A percentile compares a stretch with the other conserved stretches of the same genome.
Evolutionary conservation across 345 rosid species (phyloP).

Genomic region (Citrus mangshanensis): DNA sequence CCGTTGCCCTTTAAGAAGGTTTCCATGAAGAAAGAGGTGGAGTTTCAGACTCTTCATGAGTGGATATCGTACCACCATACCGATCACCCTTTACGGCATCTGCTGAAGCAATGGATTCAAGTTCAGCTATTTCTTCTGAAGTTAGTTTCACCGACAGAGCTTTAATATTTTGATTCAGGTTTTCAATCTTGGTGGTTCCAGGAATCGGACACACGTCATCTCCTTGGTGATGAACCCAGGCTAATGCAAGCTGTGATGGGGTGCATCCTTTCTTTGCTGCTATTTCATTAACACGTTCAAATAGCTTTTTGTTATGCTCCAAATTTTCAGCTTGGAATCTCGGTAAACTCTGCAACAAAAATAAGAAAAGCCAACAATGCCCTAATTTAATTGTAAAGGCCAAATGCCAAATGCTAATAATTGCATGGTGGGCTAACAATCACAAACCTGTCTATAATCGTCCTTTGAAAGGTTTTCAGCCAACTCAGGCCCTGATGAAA

Average conservation of each 20-base stretch:
- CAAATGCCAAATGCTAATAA: not conserved
- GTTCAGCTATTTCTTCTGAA: conserved; percentile 23
- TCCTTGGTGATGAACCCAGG: conserved; percentile 75
- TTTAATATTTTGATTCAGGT: conserved; percentile 31
- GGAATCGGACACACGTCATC: conserved; percentile 67
- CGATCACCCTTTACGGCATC: conserved; percentile 24
- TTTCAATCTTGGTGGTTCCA: conserved; percentile 56
- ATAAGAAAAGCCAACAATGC: too few species aligned
- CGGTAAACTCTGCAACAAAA: too few species aligned
- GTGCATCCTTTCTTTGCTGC: conserved; percentile 52
- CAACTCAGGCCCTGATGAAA: conserved; percentile 51
- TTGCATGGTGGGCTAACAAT: not conserved
- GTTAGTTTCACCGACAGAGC: conserved; percentile 20
- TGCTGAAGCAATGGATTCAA: conserved; percentile 25
- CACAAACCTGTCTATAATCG: conserved; percentile 45
- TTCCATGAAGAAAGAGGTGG: conserved; percentile 63
- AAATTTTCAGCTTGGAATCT: conserved; percentile 49
- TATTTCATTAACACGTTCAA: conserved; percentile 43
- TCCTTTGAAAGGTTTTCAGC: conserved; percentile 33
- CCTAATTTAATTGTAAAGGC: too few species aligned
- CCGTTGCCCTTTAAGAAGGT: not conserved
- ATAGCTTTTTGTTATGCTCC: conserved; percentile 42
- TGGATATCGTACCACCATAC: not conserved
- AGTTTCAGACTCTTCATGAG: conserved; percentile 40
- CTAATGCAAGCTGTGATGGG: conserved; percentile 60